Percentiles rank a stretch among this genome's conserved stretches.
These are phyloP conservation scores for Penstemon eatonii DNA, from an alignment of 257 asterid species.

Conservation along the genomic window DNA sequence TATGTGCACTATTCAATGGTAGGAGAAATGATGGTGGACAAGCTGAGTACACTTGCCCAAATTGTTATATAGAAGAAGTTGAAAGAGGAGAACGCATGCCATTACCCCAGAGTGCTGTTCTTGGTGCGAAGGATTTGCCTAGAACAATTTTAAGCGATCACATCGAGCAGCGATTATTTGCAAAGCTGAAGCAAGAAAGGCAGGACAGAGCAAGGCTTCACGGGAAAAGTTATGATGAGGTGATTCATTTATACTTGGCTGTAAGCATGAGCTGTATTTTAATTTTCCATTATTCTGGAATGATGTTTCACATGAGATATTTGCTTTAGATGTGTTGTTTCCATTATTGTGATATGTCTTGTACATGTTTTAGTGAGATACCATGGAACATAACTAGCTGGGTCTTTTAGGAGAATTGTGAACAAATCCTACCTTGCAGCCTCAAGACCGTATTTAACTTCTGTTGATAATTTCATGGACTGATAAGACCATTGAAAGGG, in stretches of 20 bases:
- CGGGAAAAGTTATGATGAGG: conserved; percentile 90
- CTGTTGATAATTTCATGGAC: conserved; percentile 18
- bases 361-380: background rate
- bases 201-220: conserved; percentile 79
- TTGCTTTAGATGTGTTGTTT: conserved; percentile 17
- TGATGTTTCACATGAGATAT: conserved; percentile 15
- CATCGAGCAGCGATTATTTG: conserved; percentile 76
- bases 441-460: background rate
- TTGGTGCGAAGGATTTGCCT: conserved; percentile 95
- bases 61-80: conserved; percentile 84
- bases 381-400: conserved; percentile 16
- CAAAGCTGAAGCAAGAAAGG: conserved; percentile 78
- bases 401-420: conserved; percentile 2
- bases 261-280: conserved; percentile 20
- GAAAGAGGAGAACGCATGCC: conserved; percentile 90
- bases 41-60: conserved; percentile 98
- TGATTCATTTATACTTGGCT: conserved; percentile 34
- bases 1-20: conserved; percentile 92
- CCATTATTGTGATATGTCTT: conserved; percentile 20
- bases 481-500: background rate
- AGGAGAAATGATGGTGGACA: conserved; percentile 93
- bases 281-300: conserved; percentile 26
- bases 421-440: conserved; percentile 5
- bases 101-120: conserved; percentile 81
- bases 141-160: conserved; percentile 89